Base-by-base conservation (phyloP, 2,329 filamentous ascomycete species). In the Botrytis byssoidea region DNA sequence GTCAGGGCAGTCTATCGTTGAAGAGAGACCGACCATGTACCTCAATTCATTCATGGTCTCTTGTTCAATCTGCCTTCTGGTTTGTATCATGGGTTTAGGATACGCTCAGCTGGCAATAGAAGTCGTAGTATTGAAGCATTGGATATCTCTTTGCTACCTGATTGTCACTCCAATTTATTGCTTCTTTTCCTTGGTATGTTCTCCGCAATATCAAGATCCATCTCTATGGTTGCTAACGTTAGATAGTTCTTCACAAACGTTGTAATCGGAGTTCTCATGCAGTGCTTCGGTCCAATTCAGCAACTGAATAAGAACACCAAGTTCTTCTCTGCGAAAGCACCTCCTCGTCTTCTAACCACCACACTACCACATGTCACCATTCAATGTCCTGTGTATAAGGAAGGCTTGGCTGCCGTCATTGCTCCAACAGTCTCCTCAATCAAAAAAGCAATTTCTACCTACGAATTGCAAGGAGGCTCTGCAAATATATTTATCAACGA, bases 371-470 rank as follows among this genome's bases (percentile, higher is more conserved):
- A 93, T 80, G 86, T 93, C 76, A 95, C 93, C 4, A 92, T 97
- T 63, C 93, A 97, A 80, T 95, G 93, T 81, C 93, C 93, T 9
- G 92, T 97, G 0, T 97, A 96, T 84, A 96, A 95, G 82, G 93
- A 97, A 82, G 93, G 93, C 77, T 86, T 97, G 3, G 84, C 84
- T 57, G 89, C 86, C 75, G 93, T 97, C 82, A 94, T 95, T 79
- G 88, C 86, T 29, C 93, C 93, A 10, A 95, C 93, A 0, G 88
- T 95, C 79, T 89, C 89, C 78, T 94, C 92, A 2, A 87, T 94
- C 83, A 94, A 94, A 83, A 88, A 91, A 78, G 91, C 91, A 75
- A 93, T 93, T 80, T 91, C 90, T 51, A 93, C 90, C 0, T 94
- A 93, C 79, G 91, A 93, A 80, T 85, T 93, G n/a, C 91, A 93